Base-by-base conservation (phyloP, 192 early-diverging fungal genomes). In the Backusella westeae region DNA sequence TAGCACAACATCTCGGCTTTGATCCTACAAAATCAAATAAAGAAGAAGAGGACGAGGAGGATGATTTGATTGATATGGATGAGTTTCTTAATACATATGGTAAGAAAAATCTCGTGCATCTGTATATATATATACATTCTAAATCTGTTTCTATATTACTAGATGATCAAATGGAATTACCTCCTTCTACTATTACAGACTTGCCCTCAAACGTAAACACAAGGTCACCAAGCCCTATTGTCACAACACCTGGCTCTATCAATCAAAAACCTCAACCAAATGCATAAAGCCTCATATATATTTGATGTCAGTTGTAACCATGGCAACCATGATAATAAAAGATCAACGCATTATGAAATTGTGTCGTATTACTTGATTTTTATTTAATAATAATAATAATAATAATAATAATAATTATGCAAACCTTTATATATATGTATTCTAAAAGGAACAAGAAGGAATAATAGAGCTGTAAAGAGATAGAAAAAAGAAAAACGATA, bases 11-110 rank as follows among this genome's bases (percentile, higher is more conserved):
- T 38, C 76, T 81, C 38, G 80, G 80, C 0, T 75, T 81, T 34
- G 76, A 81, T 67, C 68, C 80, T 19, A 46, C 36, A 12, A 39
- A 75, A 4, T 35, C 39, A 15, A 4, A 41, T 23, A 42, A 36
- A 15, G 65, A 73, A 17, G 67, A 75, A 1, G 74, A 68, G 17
- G 67, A 44, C 9, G 67, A 44, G 23, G 69, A 71, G 23, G 49
- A 53, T n/a, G 75, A 76, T 56, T 71, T 71, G 39, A 52, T 81
- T 14, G 76, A 81, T 68, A 81, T 81, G 76, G 80, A 81, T 53
- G 74, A 81, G 21, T 77, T 81, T 14, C 69, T 81, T 32, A 68
- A 81, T 53, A 67, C 56, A 34, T 81, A 78, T 67, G 76, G 80
- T 72, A 75, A 49, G 19, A 6, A 49, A 1, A 6, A n/a, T 0